phyloP scores from a whole-genome alignment of 345 rosid species.

The Eutrema japonicum region DNA sequence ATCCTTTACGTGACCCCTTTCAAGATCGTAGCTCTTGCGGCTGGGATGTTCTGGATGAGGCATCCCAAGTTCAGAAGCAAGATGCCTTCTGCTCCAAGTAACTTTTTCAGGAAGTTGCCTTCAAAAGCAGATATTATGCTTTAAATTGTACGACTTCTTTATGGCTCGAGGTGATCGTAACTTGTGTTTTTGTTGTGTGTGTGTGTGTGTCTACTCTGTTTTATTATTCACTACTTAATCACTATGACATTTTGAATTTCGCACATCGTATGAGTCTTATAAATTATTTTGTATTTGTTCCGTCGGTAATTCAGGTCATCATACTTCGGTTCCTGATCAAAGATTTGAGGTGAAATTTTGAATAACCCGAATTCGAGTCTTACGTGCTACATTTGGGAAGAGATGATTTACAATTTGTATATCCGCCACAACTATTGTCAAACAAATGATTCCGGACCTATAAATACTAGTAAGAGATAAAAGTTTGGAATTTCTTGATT shows the following conservation, averaged over 20 bases:
- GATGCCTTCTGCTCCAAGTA: slow-evolving; percentile 82
- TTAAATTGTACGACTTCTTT: slow-evolving; percentile 33
- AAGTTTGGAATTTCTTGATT: too few species aligned
- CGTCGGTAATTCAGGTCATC: not conserved
- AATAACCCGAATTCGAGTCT: too few species aligned
- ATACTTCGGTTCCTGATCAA: too few species aligned
- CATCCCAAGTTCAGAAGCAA: slow-evolving; percentile 88
- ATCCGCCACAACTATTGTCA: too few species aligned
- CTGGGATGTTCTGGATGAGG: slow-evolving; percentile 70
- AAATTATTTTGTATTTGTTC: too few species aligned
- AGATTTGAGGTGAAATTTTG: too few species aligned
- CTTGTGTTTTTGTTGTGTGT: not conserved
- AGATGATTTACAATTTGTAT: too few species aligned
- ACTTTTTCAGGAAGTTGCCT: slow-evolving; percentile 82
- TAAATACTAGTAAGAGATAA: too few species aligned
- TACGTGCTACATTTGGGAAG: too few species aligned
- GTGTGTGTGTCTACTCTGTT: slow-evolving; percentile 15
- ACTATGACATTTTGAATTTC: slow-evolving; percentile 16
- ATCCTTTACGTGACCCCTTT: slow-evolving; percentile 72
- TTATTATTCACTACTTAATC: not conserved
- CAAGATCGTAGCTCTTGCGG: slow-evolving; percentile 60
- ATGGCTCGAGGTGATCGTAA: not conserved
- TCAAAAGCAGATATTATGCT: slow-evolving; percentile 85
- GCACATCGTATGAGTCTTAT: not conserved
- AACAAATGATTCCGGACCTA: too few species aligned